Evolutionary conservation across 2,329 filamentous ascomycete species (phyloP), one percentile per base, ranked within the genome.

Genomic region (Pyrenochaeta sp.): DNA sequence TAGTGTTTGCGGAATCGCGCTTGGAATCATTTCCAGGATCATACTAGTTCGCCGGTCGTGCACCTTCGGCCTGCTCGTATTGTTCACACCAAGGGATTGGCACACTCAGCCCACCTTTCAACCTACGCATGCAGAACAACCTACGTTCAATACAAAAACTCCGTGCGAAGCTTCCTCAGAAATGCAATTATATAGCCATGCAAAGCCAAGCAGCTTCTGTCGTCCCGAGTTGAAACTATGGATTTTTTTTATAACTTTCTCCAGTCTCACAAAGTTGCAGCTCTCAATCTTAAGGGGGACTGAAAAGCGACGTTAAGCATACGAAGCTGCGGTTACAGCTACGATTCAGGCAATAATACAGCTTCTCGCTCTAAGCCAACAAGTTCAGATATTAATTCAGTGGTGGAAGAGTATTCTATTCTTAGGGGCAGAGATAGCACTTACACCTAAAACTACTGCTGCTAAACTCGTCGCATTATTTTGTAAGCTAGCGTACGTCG

Each of bases 331-430:
- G 74, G 0, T 45, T 52, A 40, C 78, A 81, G n/a, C 15, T 33
- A 4, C 48, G 40, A 21, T 79, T 79, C 0, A 76, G 78, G 44
- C 78, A 82, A 62, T 77, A 73, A 58, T 83, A 79, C 0, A 81
- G 64, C 27, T 75, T 76, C 56, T 79, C 77, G 73, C 79, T 75
- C 74, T 86, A 84, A 0, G 63, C 71, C 0, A 81, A 74, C 0
- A 85, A 88, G 32, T 77, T 78, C 1, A 88, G 65, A 60, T 89
- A 85, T 49, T 79, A 72, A 42, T 83, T 82, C 2, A 88, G 75
- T 1, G 64, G 61, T 0, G 33, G 12, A 0, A 76, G 47, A 0
- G 45, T 53, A 1, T 32, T 48, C 54, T 85, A 87, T 0, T 63
- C 20, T 11, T 70, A 67, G 20, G 78, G 67, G 61, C 86, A 88